A percentile compares a stretch with the other conserved stretches of the same genome.
These are phyloP conservation scores for Phaeosphaeria sp. DNA, from an alignment of 2,329 filamentous ascomycete species.

Conservation along the genomic window DNA sequence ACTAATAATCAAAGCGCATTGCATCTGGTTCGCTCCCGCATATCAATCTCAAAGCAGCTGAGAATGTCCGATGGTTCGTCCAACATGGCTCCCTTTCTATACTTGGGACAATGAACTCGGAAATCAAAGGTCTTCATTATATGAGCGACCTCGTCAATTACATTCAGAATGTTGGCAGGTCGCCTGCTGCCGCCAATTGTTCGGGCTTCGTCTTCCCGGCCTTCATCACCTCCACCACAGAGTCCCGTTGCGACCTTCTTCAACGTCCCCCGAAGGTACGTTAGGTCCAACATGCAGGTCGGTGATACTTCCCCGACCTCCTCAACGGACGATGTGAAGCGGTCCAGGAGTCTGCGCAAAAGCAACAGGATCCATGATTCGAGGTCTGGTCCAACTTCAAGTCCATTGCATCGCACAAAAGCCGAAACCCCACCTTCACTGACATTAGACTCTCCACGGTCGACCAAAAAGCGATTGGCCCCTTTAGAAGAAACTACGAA, in stretches of 20 bases:
- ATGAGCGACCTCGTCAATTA: conserved; percentile 29
- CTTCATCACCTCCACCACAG: conserved; percentile 20
- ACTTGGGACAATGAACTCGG: conserved; percentile 43
- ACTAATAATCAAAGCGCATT: conserved; percentile 30
- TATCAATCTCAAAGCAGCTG: conserved; percentile 44
- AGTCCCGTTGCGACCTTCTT: conserved; percentile 41
- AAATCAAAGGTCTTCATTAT: conserved; percentile 39
- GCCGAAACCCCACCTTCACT: conserved; percentile 24
- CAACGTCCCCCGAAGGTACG: conserved; percentile 44
- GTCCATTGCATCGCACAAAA: conserved; percentile 21
- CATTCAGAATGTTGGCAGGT: conserved; percentile 43
- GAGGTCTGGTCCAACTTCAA: conserved; percentile 26
- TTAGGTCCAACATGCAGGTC: conserved; percentile 40
- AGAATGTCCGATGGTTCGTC: conserved; percentile 28
- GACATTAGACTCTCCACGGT: conserved; percentile 22
- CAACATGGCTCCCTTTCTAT: conserved; percentile 33
- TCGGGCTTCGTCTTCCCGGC: conserved; percentile 8
- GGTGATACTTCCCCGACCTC: conserved; percentile 20
- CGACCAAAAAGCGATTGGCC: conserved; percentile 33
- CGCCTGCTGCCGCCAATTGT: conserved; percentile 42
- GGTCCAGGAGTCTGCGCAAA: conserved; percentile 33
- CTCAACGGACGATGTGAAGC: conserved; percentile 29
- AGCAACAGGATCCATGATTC: conserved; percentile 35
- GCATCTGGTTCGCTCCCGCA: conserved; percentile 22
- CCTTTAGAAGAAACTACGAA: conserved; percentile 28